Evolutionary conservation across 768 basidiomycete genomes (phyloP).

Genomic region (Auricularia sp.): DNA sequence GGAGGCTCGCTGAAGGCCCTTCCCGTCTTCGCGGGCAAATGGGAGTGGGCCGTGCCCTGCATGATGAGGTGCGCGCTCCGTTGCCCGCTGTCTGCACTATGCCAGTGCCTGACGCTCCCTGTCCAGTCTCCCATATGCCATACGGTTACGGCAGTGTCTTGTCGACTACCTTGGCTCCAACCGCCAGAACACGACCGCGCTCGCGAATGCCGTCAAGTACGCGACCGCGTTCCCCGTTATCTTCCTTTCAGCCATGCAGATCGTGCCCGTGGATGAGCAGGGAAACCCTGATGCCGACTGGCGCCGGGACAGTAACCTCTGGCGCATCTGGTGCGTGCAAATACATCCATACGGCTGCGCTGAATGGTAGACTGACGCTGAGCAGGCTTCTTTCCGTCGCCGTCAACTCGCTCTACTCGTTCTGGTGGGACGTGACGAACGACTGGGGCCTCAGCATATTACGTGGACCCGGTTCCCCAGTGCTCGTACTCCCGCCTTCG

Average conservation of each 20-base stretch:
- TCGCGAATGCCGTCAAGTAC: conserved; percentile 93
- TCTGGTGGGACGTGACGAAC: conserved; percentile 98
- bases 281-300: conserved; percentile 41
- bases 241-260: conserved; percentile 84
- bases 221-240: conserved; percentile 96
- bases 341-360: neutral
- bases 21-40: conserved; percentile 51
- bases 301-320: conserved; percentile 70
- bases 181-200: conserved; percentile 60
- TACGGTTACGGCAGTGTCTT: conserved; percentile 91
- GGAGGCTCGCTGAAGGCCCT: conserved; percentile 64
- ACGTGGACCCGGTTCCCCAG: conserved; percentile 16
- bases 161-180: conserved; percentile 61
- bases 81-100: neutral
- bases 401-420: conserved; percentile 88
- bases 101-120: conserved; percentile 7
- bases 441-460: conserved; percentile 92
- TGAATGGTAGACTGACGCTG: conserved; percentile 3
- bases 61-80: conserved; percentile 69
- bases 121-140: conserved; percentile 71
- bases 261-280: conserved; percentile 37
- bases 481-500: conserved; percentile 19
- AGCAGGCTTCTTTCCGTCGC: conserved; percentile 72
- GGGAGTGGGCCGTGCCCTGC: conserved; percentile 67
- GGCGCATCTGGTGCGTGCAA: conserved; percentile 66